Base-by-base conservation (phyloP, 148 eudicot species). In the Spergularia bocconei region DNA sequence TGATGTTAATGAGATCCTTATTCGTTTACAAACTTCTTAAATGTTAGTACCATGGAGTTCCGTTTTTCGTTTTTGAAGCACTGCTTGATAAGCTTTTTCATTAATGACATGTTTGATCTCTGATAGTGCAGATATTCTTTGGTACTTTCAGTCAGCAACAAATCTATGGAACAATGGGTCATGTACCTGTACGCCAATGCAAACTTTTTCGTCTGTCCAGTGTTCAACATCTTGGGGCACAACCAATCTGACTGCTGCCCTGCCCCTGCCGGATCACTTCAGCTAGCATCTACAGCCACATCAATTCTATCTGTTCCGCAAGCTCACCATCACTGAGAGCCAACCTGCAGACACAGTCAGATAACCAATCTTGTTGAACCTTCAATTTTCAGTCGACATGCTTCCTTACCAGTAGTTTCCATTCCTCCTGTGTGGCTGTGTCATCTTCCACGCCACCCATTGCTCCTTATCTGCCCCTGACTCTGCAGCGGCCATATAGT, bases 311-410 rank as follows among this genome's bases (percentile, higher is more conserved):
- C 88, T 33, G 29, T 82, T 74, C 85, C 82, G 67, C 72, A 65
- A 20, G 75, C 68, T 41, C 79, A 76, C 38, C 87, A 61, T 21
- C 48, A 44, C 8, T 44, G 48, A 6, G 86, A 85, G 70, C 71
- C 78, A 58, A 53, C 75, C 41, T 83, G 79, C 79, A 82, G 66
- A 69, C 70, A 70, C 83, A 86, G 74, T 58, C 84, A 78, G 75
- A 76, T 79, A 36, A 61, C 88, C 48, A 83, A 81, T 75, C 92
- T 88, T 59, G 81, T 91, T 69, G 86, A 86, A 79, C 96, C 96
- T 63, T 68, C 86, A 73, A 88, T 88, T 73, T 83, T 77, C 61
- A 78, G 61, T n/a, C 95, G 90, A 38, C 81, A 91, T 61, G 19
- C 86, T 61, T 79, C 87, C 54, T 81, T 87, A 21, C 71, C 90